Evolutionary conservation across 192 early-diverging fungal genomes (phyloP).

Genomic region (Pilaira anomala): DNA sequence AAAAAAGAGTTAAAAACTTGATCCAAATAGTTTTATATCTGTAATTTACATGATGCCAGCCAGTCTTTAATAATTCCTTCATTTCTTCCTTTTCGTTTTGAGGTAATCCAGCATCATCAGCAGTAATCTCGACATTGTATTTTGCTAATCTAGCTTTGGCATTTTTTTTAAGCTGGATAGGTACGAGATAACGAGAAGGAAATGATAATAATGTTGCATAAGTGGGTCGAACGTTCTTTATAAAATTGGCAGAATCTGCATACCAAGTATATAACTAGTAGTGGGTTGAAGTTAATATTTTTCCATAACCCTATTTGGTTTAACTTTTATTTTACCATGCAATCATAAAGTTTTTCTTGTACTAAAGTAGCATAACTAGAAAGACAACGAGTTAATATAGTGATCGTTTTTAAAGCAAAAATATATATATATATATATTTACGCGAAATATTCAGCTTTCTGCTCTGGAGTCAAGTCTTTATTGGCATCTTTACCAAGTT

Average conservation of each 20-base stretch:
- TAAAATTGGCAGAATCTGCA: conserved; percentile 78
- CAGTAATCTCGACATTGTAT: conserved; percentile 42
- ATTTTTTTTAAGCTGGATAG: conserved; percentile 68
- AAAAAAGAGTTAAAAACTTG: not conserved
- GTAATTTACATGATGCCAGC: conserved; percentile 37
- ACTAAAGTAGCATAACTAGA: conserved; percentile 63
- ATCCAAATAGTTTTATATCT: not conserved
- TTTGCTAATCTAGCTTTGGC: conserved; percentile 64
- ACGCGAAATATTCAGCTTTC: conserved; percentile 53
- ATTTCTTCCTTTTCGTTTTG: conserved; percentile 40
- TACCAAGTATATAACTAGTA: conserved; percentile 77
- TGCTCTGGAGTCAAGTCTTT: conserved; percentile 43
- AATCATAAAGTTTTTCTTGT: conserved; percentile 76
- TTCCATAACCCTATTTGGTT: too few relatives aligned
- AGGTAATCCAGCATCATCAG: conserved; percentile 46
- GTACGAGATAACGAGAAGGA: conserved; percentile 63
- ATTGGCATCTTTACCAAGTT: conserved; percentile 45
- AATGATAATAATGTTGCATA: conserved; percentile 70
- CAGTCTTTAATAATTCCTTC: conserved; percentile 34
- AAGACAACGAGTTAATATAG: not conserved
- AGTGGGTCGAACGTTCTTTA: conserved; percentile 66
- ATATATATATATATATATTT: not conserved
- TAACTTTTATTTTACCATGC: conserved; percentile 54
- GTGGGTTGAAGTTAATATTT: too few relatives aligned
- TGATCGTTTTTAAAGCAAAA: not conserved